A percentile compares a stretch with the other conserved stretches of the same genome.
These are phyloP conservation scores for Potentilla sterilis DNA, from an alignment of 306 rosid species.

Conservation along the genomic window DNA sequence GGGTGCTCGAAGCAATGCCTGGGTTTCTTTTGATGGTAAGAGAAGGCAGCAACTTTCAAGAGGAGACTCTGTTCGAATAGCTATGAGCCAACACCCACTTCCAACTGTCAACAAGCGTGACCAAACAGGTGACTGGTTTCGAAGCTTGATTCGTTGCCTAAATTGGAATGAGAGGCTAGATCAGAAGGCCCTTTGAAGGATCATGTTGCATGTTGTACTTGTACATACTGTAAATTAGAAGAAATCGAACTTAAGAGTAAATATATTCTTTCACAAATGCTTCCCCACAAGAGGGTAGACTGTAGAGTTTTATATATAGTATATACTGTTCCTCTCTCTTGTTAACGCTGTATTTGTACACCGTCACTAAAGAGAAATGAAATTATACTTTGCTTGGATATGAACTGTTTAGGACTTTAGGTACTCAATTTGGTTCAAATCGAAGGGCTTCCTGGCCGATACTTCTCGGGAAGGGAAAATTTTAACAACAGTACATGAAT, in stretches of 20 bases:
- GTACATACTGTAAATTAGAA: conserved; percentile 41
- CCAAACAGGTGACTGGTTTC: conserved; percentile 99
- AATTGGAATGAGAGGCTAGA: conserved; percentile 98
- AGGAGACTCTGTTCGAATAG: conserved; percentile 85
- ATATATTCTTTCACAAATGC: conserved; percentile 27
- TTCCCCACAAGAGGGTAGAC: conserved; percentile 22
- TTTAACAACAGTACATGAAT: too few species aligned
- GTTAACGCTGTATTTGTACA: conserved; percentile 27
- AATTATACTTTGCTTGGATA: conserved; percentile 12
- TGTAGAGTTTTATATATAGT: conserved; percentile 8
- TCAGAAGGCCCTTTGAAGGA: conserved; percentile 79
- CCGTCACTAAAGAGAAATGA: conserved; percentile 29
- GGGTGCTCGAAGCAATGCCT: conserved; percentile 92
- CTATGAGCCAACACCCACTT: conserved; percentile 92
- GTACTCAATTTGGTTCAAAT: neutral
- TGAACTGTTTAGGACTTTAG: conserved; percentile 4
- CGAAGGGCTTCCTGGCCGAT: neutral
- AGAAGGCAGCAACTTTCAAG: conserved; percentile 98
- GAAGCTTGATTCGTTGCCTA: conserved; percentile 93
- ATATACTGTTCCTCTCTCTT: conserved; percentile 12
- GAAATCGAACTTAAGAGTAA: conserved; percentile 24
- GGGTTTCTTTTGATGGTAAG: conserved; percentile 99
- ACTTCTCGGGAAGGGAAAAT: neutral
- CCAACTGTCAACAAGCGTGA: conserved; percentile 97
- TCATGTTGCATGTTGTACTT: conserved; percentile 49